Base-by-base conservation (phyloP, 2,329 filamentous ascomycete species). In the Aspergillus sp. region DNA sequence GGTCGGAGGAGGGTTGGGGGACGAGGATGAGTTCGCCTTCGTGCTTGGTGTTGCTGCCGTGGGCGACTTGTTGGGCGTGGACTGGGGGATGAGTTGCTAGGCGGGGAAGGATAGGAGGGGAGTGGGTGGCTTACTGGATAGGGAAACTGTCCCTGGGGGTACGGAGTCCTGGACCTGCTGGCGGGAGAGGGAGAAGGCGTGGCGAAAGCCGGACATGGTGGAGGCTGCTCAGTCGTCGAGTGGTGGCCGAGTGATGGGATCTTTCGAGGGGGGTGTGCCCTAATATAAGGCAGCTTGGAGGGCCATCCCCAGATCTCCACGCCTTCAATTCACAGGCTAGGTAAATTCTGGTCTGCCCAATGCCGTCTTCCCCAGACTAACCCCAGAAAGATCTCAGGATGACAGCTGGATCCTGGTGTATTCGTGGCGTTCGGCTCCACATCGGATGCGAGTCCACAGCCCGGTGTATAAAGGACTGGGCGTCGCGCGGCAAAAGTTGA, bases 131-230 rank as follows among this genome's bases (percentile, higher is more conserved):
- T 54, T 22, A 62, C 60, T 52, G 3, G 60, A 59, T 25, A 62
- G 46, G 3, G 31, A 57, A 9, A 62, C 34, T 11, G 60, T 62
- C 6, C 60, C 60, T 3, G 60, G 60, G 8, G 60, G 60, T 17
- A 56, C 28, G 0, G 60, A 57, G 41, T 59, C 52, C 23, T 9
- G 60, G 7, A 62, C 57, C 34, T 59, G 50, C 51, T 60, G 52
- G 25, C 41, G 19, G 7, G 56, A 59, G 19, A 62, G 48, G n/a
- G 60, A 62, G 49, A 62, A 62, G 5, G 60, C 60, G n/a, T 59
- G 52, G 11, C 43, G 30, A 28, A 62, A 62, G 17, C 52, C 60
- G 11, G 57, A 59, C 60, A 62, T 62, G 9, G 22, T 52, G n/a
- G 9, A 28, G 25, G 25, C 25, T 28, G 25, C 25, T 4, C 25